Evolutionary conservation across 2,329 filamentous ascomycete genomes (phyloP).

Genomic region (Colletotrichum lupini): DNA sequence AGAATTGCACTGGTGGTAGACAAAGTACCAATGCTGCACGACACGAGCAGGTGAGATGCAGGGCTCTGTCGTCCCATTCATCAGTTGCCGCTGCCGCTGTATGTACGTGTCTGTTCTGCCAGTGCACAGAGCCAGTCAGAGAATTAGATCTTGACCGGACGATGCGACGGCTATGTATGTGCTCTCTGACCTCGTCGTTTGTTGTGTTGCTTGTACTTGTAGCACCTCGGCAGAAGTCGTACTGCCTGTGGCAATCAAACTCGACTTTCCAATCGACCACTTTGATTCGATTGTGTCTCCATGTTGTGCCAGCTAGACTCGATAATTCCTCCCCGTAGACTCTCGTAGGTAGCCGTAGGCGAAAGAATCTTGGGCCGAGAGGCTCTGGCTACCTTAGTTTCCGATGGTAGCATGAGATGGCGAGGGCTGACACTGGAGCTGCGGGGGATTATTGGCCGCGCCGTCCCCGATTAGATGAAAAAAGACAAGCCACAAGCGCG

Average conservation of each 20-base stretch:
- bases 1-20: background rate
- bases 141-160: slow-evolving; percentile 27
- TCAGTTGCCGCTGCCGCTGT: slow-evolving; percentile 9
- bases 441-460: slow-evolving; percentile 22
- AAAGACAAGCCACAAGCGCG: slow-evolving; percentile 29
- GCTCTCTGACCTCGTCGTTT: slow-evolving; percentile 27
- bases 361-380: background rate
- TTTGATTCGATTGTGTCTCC: slow-evolving; percentile 7
- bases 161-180: slow-evolving; percentile 23
- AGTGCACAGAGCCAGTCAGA: slow-evolving; percentile 24
- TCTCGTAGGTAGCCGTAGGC: slow-evolving; percentile 4
- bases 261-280: slow-evolving; percentile 16
- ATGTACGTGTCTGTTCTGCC: slow-evolving; percentile 19
- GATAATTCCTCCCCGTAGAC: background rate
- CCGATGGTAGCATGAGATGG: slow-evolving; percentile 10
- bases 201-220: slow-evolving; percentile 20
- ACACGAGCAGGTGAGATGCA: background rate
- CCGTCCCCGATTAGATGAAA: slow-evolving; percentile 15
- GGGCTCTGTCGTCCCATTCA: slow-evolving; percentile 31
- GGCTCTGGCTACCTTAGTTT: background rate
- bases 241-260: slow-evolving; percentile 21
- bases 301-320: slow-evolving; percentile 2
- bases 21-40: background rate
- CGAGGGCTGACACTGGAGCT: slow-evolving; percentile 25
- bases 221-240: slow-evolving; percentile 23